Base-by-base conservation (phyloP, 495 filamentous ascomycete genomes). In the Entonaema liquescens region DNA sequence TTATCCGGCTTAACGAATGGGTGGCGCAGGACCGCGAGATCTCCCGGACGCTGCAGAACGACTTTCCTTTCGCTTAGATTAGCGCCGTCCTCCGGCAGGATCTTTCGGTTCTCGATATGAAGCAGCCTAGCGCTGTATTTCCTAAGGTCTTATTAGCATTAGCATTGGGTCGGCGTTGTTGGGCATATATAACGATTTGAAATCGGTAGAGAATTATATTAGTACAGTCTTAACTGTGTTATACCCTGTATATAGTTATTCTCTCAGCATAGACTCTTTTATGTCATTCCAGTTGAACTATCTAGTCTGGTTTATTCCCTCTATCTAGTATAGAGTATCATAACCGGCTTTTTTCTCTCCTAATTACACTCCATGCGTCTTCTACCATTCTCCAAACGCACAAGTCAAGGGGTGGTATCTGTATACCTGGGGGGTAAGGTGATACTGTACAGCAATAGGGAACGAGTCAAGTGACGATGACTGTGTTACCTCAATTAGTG, bases 1-100 rank as follows among this genome's bases (percentile, higher is more conserved):
- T 71, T 59, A 67, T 59, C 5, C 65, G 68, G 58, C 28, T 79
- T 12, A 78, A 79, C 19, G 49, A 62, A 33, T 81, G 74, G 74
- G 70, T 59, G 3, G 66, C 67, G 8, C 26, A 74, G 69, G 80
- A 79, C 52, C 57, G 60, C 5, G 58, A 56, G 61, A 40, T 58
- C 38, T 72, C 53, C 19, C 52, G 17, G n/a, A 19, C 9, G 23
- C 42, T 62, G 55, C 11, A 59, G 47, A 49, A 57, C 7, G 23
- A 12, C 35, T 26, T 12, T 21, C 19, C 21, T 47, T 47, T 23
- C 42, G 42, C 19, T 23, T 12, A 23, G 19, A 9, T 40, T 21
- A 23, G 42, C 1, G n/a, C 17, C 17, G 11, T 23, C 19, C 42
- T 47, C 19, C 11, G 42, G 42, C 23, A 47, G 42, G 42, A 47